Conservation (phyloP, 495 filamentous ascomycete species). For the Tuber brumale region DNA sequence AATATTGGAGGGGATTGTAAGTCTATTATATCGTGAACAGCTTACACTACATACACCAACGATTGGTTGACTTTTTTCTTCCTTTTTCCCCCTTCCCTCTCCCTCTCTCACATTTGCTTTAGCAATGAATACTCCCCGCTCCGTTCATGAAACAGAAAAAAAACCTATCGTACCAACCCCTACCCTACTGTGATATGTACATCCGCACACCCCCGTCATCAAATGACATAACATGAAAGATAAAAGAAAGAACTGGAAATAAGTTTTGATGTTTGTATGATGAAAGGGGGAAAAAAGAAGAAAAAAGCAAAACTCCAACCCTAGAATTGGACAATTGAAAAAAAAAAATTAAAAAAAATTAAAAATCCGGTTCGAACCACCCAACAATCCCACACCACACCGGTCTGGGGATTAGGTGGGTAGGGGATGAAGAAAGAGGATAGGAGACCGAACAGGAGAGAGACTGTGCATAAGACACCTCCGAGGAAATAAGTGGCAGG, state of each 20-base stretch:
- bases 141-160: neutral
- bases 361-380: neutral
- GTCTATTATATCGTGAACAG: neutral
- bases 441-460: neutral
- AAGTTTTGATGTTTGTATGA: neutral
- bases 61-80: neutral
- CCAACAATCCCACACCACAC: neutral
- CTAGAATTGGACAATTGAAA: neutral
- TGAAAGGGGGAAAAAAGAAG: neutral
- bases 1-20: constrained; percentile 9
- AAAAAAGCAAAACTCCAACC: constrained; percentile 1
- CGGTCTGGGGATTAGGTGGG: neutral
- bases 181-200: neutral
- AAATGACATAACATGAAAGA: neutral
- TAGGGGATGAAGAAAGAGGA: neutral
- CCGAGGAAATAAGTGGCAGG: neutral
- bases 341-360: neutral
- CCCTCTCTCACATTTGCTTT: neutral
- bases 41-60: neutral
- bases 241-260: neutral
- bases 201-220: neutral
- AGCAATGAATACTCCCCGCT: neutral
- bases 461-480: neutral
- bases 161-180: constrained; percentile 6
- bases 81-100: neutral